phyloP scores from a whole-genome alignment of 108 stramenopile species.

The Pelagomonas calceolata region DNA sequence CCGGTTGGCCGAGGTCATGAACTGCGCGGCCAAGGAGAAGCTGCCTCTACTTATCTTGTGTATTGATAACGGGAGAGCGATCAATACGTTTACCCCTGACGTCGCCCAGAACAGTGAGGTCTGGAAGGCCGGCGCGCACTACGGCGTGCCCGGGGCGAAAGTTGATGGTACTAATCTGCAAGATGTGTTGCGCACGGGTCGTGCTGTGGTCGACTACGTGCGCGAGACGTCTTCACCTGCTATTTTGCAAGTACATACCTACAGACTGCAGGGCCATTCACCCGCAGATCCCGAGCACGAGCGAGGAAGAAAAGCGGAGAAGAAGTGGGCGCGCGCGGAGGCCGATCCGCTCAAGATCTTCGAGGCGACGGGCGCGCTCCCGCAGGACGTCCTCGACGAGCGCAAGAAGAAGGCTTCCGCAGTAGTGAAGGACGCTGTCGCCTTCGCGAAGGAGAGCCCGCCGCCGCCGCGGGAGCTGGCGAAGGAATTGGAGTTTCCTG shows the following conservation, averaged over 20 bases:
- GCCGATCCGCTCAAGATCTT: slow-evolving; percentile 91
- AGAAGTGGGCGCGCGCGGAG: slow-evolving; percentile 84
- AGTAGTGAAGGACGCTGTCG: slow-evolving; percentile 75
- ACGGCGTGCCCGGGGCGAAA: slow-evolving; percentile 82
- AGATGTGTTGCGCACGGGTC: slow-evolving; percentile 85
- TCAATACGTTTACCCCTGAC: slow-evolving; percentile 95
- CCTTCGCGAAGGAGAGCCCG: slow-evolving; percentile 79
- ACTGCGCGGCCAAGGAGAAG: slow-evolving; percentile 90
- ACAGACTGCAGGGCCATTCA: slow-evolving; percentile 93
- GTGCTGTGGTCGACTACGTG: slow-evolving; percentile 90
- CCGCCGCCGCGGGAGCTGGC: slow-evolving; percentile 85
- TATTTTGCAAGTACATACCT: slow-evolving; percentile 91
- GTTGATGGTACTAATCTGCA: slow-evolving; percentile 80
- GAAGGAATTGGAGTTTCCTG: slow-evolving; percentile 96
- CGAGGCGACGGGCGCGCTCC: slow-evolving; percentile 70
- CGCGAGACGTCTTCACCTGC: slow-evolving; percentile 83
- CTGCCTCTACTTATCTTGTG: slow-evolving; percentile 80
- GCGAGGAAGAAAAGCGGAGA: slow-evolving; percentile 94
- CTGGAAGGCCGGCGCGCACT: slow-evolving; percentile 83
- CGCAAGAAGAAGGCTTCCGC: slow-evolving; percentile 62
- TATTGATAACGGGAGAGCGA: slow-evolving; percentile 96
- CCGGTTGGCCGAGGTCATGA: slow-evolving; percentile 85
- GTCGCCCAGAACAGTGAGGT: slow-evolving; percentile 82
- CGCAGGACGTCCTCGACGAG: slow-evolving; percentile 74
- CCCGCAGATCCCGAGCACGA: slow-evolving; percentile 98